Base-by-base conservation (phyloP, 164 flowering plant species). In the Kingdonia uniflora region DNA sequence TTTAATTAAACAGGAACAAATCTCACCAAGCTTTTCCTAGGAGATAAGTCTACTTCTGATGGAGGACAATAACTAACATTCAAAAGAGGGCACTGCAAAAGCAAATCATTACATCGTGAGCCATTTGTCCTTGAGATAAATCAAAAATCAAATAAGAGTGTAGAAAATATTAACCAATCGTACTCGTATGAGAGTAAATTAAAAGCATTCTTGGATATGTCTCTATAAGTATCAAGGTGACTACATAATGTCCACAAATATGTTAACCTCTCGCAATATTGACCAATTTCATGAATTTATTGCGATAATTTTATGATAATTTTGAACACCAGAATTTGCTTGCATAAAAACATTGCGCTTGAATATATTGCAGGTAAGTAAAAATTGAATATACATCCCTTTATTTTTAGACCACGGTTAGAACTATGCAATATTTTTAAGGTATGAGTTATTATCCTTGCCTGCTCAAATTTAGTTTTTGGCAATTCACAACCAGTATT, bases 1-100 rank as follows among this genome's bases (percentile, higher is more conserved):
- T n/a, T n/a, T n/a, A n/a, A n/a, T n/a, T n/a, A 6, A 45, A 12
- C 44, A 19, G 22, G 51, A 26, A 52, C 37, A 44, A 8, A 57
- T 50, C 72, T 75, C 71, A 85, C 97, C 84, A 84, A 69, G 67
- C 72, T 78, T 64, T 84, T 49, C 76, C n/a, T 80, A 45, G 37
- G 58, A 43, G 79, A 60, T 49, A 82, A 69, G 55, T 48, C 66
- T 43, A 71, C 69, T 75, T 89, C 95, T 42, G 95, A 79, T 66
- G 89, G 77, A 65, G 97, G 95, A 67, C 95, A 89, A 50, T 84
- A 86, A 64, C 95, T 85, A 54, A 89, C 78, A 64, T 89, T 89
- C 43, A 89, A 79, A 64, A 89, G 87, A 41, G 92, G 87, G 55
- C 97, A 89, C 97, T 89, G 82, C 44, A 56, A n/a, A 6, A 52